Conservation (phyloP, 2,329 filamentous ascomycete genomes). For the Ceratocystis diversiconidia region DNA sequence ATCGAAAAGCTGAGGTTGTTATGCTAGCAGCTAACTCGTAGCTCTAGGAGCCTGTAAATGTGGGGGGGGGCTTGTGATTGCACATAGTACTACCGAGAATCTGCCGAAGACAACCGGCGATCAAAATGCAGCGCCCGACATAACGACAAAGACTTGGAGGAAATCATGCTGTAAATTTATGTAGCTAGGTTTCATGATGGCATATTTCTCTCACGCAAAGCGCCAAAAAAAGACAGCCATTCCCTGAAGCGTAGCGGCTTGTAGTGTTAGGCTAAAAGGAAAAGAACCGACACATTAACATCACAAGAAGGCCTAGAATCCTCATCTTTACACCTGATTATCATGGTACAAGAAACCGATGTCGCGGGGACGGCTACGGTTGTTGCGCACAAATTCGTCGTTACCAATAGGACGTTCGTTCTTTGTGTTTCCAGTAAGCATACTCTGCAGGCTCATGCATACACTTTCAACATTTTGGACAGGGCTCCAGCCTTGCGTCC, state of each 20-base stretch:
- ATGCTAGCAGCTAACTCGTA: not conserved
- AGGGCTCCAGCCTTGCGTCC: slow-evolving; percentile 79
- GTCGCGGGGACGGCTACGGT: slow-evolving; percentile 66
- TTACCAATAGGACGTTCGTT: slow-evolving; percentile 84
- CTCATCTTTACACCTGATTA: slow-evolving; percentile 47
- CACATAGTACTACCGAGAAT: not conserved
- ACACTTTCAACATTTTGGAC: slow-evolving; percentile 96
- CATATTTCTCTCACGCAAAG: not conserved
- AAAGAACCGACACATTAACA: not conserved
- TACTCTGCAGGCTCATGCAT: slow-evolving; percentile 94
- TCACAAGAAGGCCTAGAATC: not conserved
- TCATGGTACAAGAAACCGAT: slow-evolving; percentile 94
- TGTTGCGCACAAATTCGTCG: slow-evolving; percentile 71
- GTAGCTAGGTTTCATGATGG: not conserved
- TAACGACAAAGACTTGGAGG: not conserved
- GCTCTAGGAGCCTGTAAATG: not conserved
- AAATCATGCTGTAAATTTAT: not conserved
- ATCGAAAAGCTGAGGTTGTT: not conserved
- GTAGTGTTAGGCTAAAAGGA: not conserved
- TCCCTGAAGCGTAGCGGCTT: not conserved
- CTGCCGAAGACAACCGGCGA: not conserved
- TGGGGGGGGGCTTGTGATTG: not conserved
- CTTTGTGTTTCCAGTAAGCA: slow-evolving; percentile 89
- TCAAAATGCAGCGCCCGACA: not conserved
- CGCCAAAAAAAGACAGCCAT: not conserved